A percentile compares a stretch with the other conserved stretches of the same genome.
Conservation (phyloP, 768 basidiomycete species). For the Pleurotus cornucopiae region DNA sequence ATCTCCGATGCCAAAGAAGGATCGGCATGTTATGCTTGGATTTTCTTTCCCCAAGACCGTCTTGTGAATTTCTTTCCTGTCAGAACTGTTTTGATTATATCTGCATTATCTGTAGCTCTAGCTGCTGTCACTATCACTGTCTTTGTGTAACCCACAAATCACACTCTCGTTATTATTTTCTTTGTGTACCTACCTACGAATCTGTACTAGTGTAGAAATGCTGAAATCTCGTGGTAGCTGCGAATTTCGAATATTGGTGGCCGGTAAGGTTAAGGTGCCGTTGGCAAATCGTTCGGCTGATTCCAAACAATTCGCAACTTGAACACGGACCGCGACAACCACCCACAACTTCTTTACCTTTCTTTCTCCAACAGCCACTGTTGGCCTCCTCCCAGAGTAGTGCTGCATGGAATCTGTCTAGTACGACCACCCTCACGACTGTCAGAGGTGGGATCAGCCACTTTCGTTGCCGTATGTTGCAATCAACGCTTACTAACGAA, state of each 20-base stretch:
- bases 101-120: background rate
- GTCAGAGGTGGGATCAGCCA: constrained; percentile 23
- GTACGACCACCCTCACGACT: constrained; percentile 20
- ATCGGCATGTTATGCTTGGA: constrained; percentile 25
- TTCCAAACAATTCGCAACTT: background rate
- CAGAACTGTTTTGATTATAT: background rate
- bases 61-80: constrained; percentile 11
- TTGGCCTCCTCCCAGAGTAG: constrained; percentile 14
- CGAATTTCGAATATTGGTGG: background rate
- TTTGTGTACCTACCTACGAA: background rate
- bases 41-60: constrained; percentile 21
- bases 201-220: constrained; percentile 5
- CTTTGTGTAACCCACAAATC: background rate
- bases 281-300: constrained; percentile 1
- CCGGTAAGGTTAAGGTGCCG: background rate
- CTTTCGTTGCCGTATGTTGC: constrained; percentile 13
- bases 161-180: background rate
- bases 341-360: constrained; percentile 10
- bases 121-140: background rate
- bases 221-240: background rate
- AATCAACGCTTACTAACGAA: constrained; percentile 14
- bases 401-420: constrained; percentile 42
- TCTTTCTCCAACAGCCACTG: constrained; percentile 12
- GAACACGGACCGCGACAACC: background rate
- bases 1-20: constrained; percentile 12